These are phyloP conservation scores for Ophiostoma australiae DNA, from an alignment of 2,329 filamentous ascomycete genomes.

Conservation along the genomic window DNA sequence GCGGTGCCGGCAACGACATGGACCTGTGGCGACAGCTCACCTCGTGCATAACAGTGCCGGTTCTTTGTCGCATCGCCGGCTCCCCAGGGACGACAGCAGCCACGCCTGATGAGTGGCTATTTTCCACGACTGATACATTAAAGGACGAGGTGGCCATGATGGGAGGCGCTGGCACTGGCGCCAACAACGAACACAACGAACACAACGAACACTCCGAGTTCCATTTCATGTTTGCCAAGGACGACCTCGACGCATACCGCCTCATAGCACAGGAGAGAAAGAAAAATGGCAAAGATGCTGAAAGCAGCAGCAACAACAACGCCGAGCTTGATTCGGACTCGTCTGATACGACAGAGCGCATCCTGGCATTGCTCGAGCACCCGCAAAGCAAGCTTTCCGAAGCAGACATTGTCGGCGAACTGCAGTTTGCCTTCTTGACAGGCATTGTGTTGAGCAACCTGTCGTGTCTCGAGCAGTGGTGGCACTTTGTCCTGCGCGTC, in stretches of 20 bases:
- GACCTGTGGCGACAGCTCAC: slow-evolving; percentile 52
- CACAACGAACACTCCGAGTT: slow-evolving; percentile 38
- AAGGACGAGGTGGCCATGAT: slow-evolving; percentile 40
- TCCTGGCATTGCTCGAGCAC: slow-evolving; percentile 30
- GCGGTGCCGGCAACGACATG: slow-evolving; percentile 8
- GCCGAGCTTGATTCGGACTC: background rate
- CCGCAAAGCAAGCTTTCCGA: slow-evolving; percentile 30
- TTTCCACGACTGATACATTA: slow-evolving; percentile 52
- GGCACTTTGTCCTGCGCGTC: slow-evolving; percentile 49
- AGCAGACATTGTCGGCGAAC: slow-evolving; percentile 51
- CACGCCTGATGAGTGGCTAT: slow-evolving; percentile 41
- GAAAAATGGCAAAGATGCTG: background rate
- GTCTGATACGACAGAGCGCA: slow-evolving; percentile 30
- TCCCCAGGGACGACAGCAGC: slow-evolving; percentile 24
- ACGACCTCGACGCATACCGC: slow-evolving; percentile 40
- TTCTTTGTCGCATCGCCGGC: slow-evolving; percentile 46
- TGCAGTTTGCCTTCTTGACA: slow-evolving; percentile 56
- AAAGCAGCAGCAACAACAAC: background rate
- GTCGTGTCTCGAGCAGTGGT: slow-evolving; percentile 59
- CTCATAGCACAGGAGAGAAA: slow-evolving; percentile 28
- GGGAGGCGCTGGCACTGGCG: slow-evolving; percentile 31
- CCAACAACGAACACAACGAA: slow-evolving; percentile 15
- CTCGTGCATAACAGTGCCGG: slow-evolving; percentile 41
- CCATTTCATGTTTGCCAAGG: slow-evolving; percentile 45
- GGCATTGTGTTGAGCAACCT: slow-evolving; percentile 55